These are phyloP conservation scores for Leucosporidium yakuticum DNA, from an alignment of 768 basidiomycete genomes.

Conservation along the genomic window DNA sequence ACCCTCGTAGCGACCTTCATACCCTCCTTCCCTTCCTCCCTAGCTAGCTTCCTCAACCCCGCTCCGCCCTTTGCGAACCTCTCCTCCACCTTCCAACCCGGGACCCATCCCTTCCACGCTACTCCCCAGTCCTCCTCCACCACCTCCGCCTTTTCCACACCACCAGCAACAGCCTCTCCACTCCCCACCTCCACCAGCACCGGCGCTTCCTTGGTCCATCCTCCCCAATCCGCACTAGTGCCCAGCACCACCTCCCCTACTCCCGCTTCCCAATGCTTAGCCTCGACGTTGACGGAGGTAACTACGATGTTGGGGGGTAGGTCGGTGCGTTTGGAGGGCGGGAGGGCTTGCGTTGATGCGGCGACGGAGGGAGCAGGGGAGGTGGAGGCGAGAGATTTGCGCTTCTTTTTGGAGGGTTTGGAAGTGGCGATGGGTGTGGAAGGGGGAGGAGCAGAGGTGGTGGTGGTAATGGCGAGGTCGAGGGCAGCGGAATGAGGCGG, in stretches of 20 bases:
- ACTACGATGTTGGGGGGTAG: conserved; percentile 35
- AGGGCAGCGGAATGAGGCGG: no score
- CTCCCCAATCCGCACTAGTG: conserved; percentile 12
- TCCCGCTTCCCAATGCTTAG: conserved; percentile 28
- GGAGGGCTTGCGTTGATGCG: no score
- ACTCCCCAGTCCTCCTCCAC: background rate
- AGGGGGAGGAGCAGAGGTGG: background rate
- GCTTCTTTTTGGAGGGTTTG: no score
- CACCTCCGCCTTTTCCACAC: background rate
- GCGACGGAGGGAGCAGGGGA: no score
- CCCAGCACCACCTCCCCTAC: conserved; percentile 9
- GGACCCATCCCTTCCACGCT: conserved; percentile 3
- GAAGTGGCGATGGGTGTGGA: no score
- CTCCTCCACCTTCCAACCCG: background rate
- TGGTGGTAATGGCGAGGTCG: background rate
- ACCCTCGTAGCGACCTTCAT: background rate
- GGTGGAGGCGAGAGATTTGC: no score
- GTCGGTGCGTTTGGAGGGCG: conserved; percentile 22
- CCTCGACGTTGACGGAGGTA: conserved; percentile 37
- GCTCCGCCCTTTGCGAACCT: background rate
- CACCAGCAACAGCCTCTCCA: background rate
- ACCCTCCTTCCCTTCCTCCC: conserved; percentile 2
- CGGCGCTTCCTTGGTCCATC: background rate
- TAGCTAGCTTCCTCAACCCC: background rate
- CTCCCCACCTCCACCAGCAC: background rate